Evolutionary conservation across 345 rosid species (phyloP), one percentile per base, ranked within the genome.

Genomic region (Aquilaria sinensis): DNA sequence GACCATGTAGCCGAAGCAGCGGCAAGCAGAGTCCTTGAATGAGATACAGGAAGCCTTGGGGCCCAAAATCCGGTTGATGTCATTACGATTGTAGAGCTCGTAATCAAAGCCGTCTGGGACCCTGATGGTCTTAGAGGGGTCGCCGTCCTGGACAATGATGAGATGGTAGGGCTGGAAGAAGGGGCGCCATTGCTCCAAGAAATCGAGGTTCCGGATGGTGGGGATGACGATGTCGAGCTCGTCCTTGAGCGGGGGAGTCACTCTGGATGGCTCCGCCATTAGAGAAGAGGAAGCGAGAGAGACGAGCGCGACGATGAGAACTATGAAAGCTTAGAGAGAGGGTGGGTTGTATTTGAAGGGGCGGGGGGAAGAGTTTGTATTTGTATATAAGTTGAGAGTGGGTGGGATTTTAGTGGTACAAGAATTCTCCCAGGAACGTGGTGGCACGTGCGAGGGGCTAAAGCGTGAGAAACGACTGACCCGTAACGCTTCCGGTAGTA

Each of bases 141-240:
- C 95, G 9, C 97, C 97, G 53, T 90, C 97, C 61, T 87, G 97
- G 54, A 90, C 88, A 43, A 90, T 90, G 81, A 90, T 90, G 51
- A 90, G 77, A 53, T 90, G 97, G 80, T 87, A 90, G 0, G 65
- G 77, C 72, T 87, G 78, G 67, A 90, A 81, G 66, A 83, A 90
- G 3, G 97, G 87, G 62, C 90, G 83, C 95, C 95, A 90, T 82
- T 74, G 77, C 79, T 89, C 94, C 65, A 89, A 70, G 75, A 89
- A 89, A 53, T 85, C 92, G 6, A 89, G 83, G 82, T 72, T 87
- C 30, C 97, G 65, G 60, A 87, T 90, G 37, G 94, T 89, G 15
- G 96, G 94, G 64, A 89, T 89, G 50, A 89, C 94, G 67, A 89
- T 86, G 64, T 89, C 96, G 0, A 89, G 77, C 79, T 89, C 95